Evolutionary conservation across 306 rosid species (phyloP).

Genomic region (Canavalia ensiformis): DNA sequence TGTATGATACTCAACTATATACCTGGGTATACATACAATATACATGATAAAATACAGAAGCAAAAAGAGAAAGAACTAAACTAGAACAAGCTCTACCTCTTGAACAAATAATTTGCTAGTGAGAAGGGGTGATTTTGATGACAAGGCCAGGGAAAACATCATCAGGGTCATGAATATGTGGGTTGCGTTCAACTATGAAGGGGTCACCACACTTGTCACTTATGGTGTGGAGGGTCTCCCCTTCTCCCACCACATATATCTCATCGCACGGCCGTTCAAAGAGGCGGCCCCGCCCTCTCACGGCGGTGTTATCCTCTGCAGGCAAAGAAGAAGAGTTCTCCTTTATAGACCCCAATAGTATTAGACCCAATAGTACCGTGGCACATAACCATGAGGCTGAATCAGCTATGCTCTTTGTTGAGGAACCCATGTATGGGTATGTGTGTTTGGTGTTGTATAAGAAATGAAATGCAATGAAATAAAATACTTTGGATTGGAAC

Average conservation of each 20-base stretch:
- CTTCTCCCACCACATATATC: slow-evolving; percentile 80
- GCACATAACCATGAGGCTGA: slow-evolving; percentile 75
- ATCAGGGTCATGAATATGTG: slow-evolving; percentile 93
- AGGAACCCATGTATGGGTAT: slow-evolving; percentile 29
- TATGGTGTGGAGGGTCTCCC: slow-evolving; percentile 89
- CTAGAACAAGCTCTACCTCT: neutral
- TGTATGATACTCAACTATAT: slow-evolving; percentile 11
- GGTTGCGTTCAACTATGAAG: slow-evolving; percentile 82
- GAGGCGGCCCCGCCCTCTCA: slow-evolving; percentile 53
- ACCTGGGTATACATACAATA: neutral
- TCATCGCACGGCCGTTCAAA: slow-evolving; percentile 60
- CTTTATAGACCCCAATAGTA: slow-evolving; percentile 65
- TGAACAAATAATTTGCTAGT: neutral
- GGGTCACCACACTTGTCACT: slow-evolving; percentile 91
- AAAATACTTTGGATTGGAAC: slow-evolving; percentile 19
- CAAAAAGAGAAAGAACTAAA: neutral
- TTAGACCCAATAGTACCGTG: slow-evolving; percentile 52
- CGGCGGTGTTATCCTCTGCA: neutral
- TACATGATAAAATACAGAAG: neutral
- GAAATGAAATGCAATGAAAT: neutral
- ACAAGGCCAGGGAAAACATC: slow-evolving; percentile 95
- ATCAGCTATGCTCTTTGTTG: slow-evolving; percentile 50
- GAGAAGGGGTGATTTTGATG: slow-evolving; percentile 69
- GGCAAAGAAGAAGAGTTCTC: slow-evolving; percentile 43
- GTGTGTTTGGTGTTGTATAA: neutral